A percentile compares a stretch with the other conserved stretches of the same genome.
Evolutionary conservation across 1,284 basidiomycete genomes (phyloP).

Genomic region (Boletus semigastroideus): DNA sequence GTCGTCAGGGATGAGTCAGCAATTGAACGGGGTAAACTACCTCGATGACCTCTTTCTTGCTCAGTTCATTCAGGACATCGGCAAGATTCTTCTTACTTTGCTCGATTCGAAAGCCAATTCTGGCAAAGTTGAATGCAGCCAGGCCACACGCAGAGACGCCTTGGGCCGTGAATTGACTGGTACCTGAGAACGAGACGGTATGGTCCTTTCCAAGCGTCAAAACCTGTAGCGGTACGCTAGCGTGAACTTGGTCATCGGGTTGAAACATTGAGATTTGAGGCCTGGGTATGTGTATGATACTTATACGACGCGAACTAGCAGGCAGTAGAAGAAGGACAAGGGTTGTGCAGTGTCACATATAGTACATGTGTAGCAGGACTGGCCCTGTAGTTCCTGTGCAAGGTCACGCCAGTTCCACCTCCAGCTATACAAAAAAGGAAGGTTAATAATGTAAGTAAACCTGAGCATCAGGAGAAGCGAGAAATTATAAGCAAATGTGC

Average conservation of each 20-base stretch:
- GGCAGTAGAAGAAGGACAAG: not conserved
- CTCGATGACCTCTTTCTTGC: conserved; percentile 23
- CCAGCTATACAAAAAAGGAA: too few relatives aligned
- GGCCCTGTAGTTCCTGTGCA: too few relatives aligned
- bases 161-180: conserved; percentile 46
- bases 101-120: conserved; percentile 35
- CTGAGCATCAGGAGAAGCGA: too few relatives aligned
- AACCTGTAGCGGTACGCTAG: conserved; percentile 12
- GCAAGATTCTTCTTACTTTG: conserved; percentile 1
- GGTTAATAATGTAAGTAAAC: too few relatives aligned
- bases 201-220: conserved; percentile 26
- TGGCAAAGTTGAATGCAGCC: conserved; percentile 60
- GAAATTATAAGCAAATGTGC: too few relatives aligned
- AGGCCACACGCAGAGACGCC: conserved; percentile 59
- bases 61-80: conserved; percentile 22
- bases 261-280: not conserved
- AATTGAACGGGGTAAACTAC: conserved; percentile 11
- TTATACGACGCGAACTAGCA: not conserved
- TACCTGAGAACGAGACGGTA: conserved; percentile 43
- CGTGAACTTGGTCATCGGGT: not conserved
- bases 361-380: too few relatives aligned
- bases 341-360: too few relatives aligned
- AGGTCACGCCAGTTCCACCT: too few relatives aligned
- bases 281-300: not conserved
- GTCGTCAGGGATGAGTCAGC: not conserved